These are phyloP conservation scores for Trichothecium roseum DNA, from an alignment of 2,329 filamentous ascomycete species.

Conservation along the genomic window DNA sequence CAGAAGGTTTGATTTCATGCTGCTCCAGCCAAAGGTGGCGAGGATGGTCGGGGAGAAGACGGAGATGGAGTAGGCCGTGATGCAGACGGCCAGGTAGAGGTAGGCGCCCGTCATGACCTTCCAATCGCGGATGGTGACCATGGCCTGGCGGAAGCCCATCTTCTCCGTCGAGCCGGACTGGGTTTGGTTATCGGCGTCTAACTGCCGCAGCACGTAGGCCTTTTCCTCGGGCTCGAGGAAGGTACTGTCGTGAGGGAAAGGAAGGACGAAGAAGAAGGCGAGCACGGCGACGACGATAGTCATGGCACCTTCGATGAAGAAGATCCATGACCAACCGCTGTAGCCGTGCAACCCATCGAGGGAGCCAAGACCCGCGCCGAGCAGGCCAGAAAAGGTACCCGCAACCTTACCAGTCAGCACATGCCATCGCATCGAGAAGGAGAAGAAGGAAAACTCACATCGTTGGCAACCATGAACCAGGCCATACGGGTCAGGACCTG, in stretches of 20 bases:
- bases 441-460: too few relatives aligned
- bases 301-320: constrained; percentile 11
- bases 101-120: constrained; percentile 31
- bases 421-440: too few relatives aligned
- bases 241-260: constrained; percentile 8
- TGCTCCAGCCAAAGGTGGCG: constrained; percentile 18
- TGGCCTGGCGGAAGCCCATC: constrained; percentile 24
- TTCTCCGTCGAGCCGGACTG: constrained; percentile 8
- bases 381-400: constrained; percentile 11
- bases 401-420: too few relatives aligned
- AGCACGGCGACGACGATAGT: constrained; percentile 7
- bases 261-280: constrained; percentile 10
- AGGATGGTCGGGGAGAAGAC: constrained; percentile 24
- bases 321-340: constrained; percentile 13
- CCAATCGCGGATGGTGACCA: constrained; percentile 44
- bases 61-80: constrained; percentile 17
- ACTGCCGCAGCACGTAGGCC: constrained; percentile 8
- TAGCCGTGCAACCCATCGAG: constrained; percentile 10
- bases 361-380: constrained; percentile 12
- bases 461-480: constrained; percentile 13
- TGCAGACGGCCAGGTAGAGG: constrained; percentile 13
- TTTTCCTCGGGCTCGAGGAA: constrained; percentile 10
- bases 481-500: constrained; percentile 17
- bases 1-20: constrained; percentile 19
- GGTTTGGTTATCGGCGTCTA: constrained; percentile 10